Base-by-base conservation (phyloP, 1,139 yeast genomes). In the Scheffersomyces lignicola region DNA sequence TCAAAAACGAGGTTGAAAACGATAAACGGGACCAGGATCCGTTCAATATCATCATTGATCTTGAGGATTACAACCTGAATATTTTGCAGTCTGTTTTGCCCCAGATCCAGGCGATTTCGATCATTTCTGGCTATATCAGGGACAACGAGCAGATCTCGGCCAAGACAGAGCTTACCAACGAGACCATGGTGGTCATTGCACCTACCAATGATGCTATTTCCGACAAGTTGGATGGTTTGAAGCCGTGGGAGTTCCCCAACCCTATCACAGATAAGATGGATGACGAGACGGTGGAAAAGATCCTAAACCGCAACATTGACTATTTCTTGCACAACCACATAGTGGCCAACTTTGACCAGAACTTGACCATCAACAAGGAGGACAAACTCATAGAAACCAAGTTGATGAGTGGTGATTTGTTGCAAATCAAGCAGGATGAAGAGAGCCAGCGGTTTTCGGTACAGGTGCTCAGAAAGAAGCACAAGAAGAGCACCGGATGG, bases 221-320 rank as follows among this genome's bases (percentile, higher is more conserved):
- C 23, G 41, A 40, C 21, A 56, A 59, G 54, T 44, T 56, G 47
- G 23, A 51, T 58, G 56, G 52, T 39, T 32, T 57, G 41, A 82
- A 82, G 49, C 89, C 89, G 23, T 82, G 89, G 89, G 79, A 80
- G 49, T 82, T 79, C 52, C 89, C 90, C 1, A 55, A 50, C 7
- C 41, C 60, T 2, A 58, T 78, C 12, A 64, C 61, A 5, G 45
- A 42, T 13, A 52, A 47, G 10, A 65, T 53, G 11, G 52, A 58
- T 29, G 73, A 69, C 18, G 61, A 65, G 40, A 65, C 64, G 25
- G 60, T 65, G 13, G 81, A 76, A 32, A 51, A 57, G 22, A 62
- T 69, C 0, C 66, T 75, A 5, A 52, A 58, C 10, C 47, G 60
- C 4, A 83, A 83, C 52, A 56, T 80, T 28, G 53, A 68, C 29